Percentiles rank a stretch among this genome's conserved stretches.
phyloP scores from a whole-genome alignment of 2,329 filamentous ascomycete genomes.

The Colletotrichum sp. region DNA sequence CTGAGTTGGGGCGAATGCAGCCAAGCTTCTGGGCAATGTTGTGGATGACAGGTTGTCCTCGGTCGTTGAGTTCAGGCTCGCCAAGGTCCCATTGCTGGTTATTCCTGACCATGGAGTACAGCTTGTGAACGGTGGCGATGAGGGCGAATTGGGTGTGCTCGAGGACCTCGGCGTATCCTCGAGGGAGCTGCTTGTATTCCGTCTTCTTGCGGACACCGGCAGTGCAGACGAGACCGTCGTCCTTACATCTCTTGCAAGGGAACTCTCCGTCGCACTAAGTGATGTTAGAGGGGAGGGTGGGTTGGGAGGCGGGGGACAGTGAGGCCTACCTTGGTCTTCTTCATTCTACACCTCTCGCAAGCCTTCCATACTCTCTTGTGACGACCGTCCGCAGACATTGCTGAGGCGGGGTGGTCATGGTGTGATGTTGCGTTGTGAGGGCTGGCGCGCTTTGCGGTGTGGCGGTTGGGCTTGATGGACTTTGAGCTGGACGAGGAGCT shows the following conservation, averaged over 20 bases:
- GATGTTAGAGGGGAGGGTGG: not conserved
- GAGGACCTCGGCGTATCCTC: conserved; percentile 68
- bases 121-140: conserved; percentile 68
- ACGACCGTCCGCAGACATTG: conserved; percentile 52
- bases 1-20: conserved; percentile 67
- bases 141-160: conserved; percentile 70
- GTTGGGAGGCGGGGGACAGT: not conserved
- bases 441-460: conserved; percentile 55
- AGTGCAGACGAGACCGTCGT: conserved; percentile 68
- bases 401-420: conserved; percentile 40
- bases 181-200: conserved; percentile 70
- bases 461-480: conserved; percentile 54
- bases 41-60: conserved; percentile 67
- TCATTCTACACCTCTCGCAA: conserved; percentile 70
- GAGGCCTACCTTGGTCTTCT: conserved; percentile 68
- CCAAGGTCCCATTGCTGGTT: conserved; percentile 64
- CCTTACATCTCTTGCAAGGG: conserved; percentile 70
- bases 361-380: conserved; percentile 73
- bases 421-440: conserved; percentile 41
- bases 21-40: conserved; percentile 69
- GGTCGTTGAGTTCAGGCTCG: conserved; percentile 68
- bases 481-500: conserved; percentile 44
- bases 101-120: conserved; percentile 67
- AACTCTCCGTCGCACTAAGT: conserved; percentile 67
- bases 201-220: conserved; percentile 69